These are phyloP conservation scores for Oryza coarctata DNA, from an alignment of 176 grass and related monocot species.

Conservation along the genomic window DNA sequence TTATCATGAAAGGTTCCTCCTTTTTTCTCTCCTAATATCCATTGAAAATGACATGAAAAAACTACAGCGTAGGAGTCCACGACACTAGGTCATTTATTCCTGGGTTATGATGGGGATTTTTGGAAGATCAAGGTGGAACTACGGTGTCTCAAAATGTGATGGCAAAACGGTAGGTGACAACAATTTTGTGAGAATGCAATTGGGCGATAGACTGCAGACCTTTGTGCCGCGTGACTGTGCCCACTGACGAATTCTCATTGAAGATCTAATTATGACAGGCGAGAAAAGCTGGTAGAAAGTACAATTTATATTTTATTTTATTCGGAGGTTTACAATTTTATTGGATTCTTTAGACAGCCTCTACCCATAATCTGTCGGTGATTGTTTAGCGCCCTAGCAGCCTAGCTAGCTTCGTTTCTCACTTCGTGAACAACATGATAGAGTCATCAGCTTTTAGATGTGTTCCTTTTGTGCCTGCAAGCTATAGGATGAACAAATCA, in stretches of 20 bases:
- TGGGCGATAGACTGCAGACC: background rate
- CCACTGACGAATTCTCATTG: conserved; percentile 23
- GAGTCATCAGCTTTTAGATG: background rate
- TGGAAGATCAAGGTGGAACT: background rate
- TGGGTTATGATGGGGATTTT: conserved; percentile 37
- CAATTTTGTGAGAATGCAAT: background rate
- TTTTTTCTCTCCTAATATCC: background rate
- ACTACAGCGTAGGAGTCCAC: background rate
- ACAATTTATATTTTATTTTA: conserved; percentile 5
- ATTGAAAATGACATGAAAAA: conserved; percentile 27
- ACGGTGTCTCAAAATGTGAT: background rate
- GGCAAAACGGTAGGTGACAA: conserved; percentile 3
- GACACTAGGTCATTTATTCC: conserved; percentile 22
- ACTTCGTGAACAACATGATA: conserved; percentile 11
- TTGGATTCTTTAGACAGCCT: background rate
- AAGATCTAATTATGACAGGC: conserved; percentile 21
- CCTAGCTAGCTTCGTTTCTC: background rate
- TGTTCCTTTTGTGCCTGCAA: background rate
- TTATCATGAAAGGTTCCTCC: conserved; percentile 15
- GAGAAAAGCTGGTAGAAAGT: conserved; percentile 27
- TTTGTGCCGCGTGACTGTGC: conserved; percentile 36
- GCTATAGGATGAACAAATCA: background rate
- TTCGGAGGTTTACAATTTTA: background rate
- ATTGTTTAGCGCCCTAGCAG: background rate
- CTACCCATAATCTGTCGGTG: background rate